phyloP scores from a whole-genome alignment of 2,329 filamentous ascomycete genomes.

The Leptographium radiaticola region DNA sequence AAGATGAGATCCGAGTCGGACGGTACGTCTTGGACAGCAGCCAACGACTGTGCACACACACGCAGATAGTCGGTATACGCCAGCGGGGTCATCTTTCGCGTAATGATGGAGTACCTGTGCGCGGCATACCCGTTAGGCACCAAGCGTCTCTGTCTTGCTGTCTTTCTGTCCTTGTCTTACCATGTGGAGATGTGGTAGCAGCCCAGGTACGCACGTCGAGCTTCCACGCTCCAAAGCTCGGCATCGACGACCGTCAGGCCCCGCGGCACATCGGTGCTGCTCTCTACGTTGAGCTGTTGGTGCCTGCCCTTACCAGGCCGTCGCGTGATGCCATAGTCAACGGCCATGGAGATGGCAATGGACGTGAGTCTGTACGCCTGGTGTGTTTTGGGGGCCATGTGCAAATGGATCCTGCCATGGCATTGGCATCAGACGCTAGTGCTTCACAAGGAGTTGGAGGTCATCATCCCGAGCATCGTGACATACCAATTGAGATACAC shows the following conservation, averaged over 20 bases:
- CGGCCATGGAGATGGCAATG: constrained; percentile 2
- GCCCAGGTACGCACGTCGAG: constrained; percentile 1
- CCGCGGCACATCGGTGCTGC: not conserved
- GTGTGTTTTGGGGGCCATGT: not conserved
- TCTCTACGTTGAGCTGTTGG: constrained; percentile 3
- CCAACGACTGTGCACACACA: not conserved
- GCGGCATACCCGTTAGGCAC: not conserved
- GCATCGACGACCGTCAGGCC: not conserved
- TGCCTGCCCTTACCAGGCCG: constrained; percentile 2
- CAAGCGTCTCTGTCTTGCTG: not conserved
- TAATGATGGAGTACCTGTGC: constrained; percentile 1
- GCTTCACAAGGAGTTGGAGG: not conserved
- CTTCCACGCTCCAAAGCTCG: constrained; percentile 1
- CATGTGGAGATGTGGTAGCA: constrained; percentile 4
- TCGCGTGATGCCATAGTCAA: constrained; percentile 3
- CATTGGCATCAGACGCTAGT: not conserved
- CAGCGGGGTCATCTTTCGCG: constrained; percentile 2
- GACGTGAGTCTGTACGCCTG: constrained; percentile 1
- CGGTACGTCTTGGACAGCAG: not conserved
- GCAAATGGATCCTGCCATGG: not conserved
- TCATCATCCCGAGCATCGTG: not conserved
- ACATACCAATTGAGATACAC: constrained; percentile 3
- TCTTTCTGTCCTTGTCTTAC: not conserved
- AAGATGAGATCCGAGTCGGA: not conserved
- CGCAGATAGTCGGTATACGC: constrained; percentile 1